phyloP scores from a whole-genome alignment of 768 basidiomycete genomes.

The Tephrocybe sp. region DNA sequence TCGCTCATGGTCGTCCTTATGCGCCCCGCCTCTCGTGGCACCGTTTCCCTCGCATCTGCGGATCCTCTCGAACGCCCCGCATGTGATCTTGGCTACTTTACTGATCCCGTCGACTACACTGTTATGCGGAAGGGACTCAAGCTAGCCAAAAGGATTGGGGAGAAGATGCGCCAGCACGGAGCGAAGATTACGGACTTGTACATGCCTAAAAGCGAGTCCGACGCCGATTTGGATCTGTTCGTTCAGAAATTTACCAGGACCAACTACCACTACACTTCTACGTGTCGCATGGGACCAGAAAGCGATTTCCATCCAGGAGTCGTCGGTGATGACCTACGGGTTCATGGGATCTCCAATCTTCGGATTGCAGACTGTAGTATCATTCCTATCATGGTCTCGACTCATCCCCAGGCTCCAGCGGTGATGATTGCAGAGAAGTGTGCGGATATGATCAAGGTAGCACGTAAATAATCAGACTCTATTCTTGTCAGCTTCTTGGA shows the following conservation, averaged over 20 bases:
- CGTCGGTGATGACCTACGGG: slow-evolving; percentile 43
- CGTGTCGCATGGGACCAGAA: slow-evolving; percentile 33
- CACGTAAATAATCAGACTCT: neutral
- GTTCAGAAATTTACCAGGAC: slow-evolving; percentile 20
- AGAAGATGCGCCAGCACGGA: slow-evolving; percentile 21
- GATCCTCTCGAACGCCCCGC: slow-evolving; percentile 11
- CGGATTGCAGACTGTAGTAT: slow-evolving; percentile 37
- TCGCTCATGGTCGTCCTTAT: slow-evolving; percentile 4
- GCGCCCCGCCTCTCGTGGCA: slow-evolving; percentile 25
- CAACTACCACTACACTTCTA: slow-evolving; percentile 32
- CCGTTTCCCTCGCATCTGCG: slow-evolving; percentile 18
- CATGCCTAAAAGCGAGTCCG: slow-evolving; percentile 23
- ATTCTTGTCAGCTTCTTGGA: too few species aligned
- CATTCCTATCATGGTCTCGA: slow-evolving; percentile 28
- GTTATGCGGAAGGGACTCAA: slow-evolving; percentile 26
- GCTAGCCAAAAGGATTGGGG: slow-evolving; percentile 18
- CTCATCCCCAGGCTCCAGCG: slow-evolving; percentile 33
- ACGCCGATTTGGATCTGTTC: slow-evolving; percentile 29
- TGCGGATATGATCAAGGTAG: slow-evolving; percentile 28
- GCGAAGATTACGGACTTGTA: slow-evolving; percentile 22
- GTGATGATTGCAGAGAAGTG: slow-evolving; percentile 38
- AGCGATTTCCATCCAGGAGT: slow-evolving; percentile 34
- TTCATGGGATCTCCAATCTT: slow-evolving; percentile 44
- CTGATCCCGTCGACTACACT: slow-evolving; percentile 34
- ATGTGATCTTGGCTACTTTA: slow-evolving; percentile 18